Base-by-base conservation (phyloP, 1,284 basidiomycete species). In the Peniophora sp. region DNA sequence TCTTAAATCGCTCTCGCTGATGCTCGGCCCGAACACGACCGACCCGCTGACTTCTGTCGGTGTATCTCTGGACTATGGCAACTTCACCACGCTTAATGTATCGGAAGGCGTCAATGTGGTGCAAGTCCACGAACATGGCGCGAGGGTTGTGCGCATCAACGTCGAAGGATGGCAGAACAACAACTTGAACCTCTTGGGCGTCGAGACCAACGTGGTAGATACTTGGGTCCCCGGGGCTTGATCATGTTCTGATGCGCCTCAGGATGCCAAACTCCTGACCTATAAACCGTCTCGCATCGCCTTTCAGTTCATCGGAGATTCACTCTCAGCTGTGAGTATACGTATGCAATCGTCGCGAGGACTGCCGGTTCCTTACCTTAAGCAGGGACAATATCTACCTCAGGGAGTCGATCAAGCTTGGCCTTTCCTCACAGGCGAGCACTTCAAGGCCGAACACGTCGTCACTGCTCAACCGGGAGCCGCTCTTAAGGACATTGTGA, bases 291-390 rank as follows among this genome's bases (percentile, higher is more conserved):
- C 73, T 1, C 67, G 67, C 36, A 60, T 78, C 10, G 62, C 65
- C 1, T 79, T 81, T 55, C 77, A 79, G 53, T 79, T 78, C 58
- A 78, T 83, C 44, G 78, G 79, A 0, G 78, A 81, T 55, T 80
- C 78, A 1, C 62, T 80, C 3, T 79, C 78, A 11, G 74, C 78
- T 23, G 77, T 79, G 57, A 51, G 69, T 58, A 14, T 32, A 17
- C 12, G 24, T 23, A 36, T 35, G 35, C 47, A 43, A 24, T 37
- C 50, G 35, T 42, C 22, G 18, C 47, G 50, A 50, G 43, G 15
- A 45, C 55, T 2, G 44, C 42, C 47, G 34, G 24, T 17, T 47
- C 5, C 27, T 32, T 12, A 6, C 12, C 12, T 41, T 47, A 39
- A 47, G 3, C 56, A 79, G 77, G 78, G 78, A 3, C 76, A 81